phyloP scores from a whole-genome alignment of 2,329 filamentous ascomycete genomes.

The Epichloe baconii region DNA sequence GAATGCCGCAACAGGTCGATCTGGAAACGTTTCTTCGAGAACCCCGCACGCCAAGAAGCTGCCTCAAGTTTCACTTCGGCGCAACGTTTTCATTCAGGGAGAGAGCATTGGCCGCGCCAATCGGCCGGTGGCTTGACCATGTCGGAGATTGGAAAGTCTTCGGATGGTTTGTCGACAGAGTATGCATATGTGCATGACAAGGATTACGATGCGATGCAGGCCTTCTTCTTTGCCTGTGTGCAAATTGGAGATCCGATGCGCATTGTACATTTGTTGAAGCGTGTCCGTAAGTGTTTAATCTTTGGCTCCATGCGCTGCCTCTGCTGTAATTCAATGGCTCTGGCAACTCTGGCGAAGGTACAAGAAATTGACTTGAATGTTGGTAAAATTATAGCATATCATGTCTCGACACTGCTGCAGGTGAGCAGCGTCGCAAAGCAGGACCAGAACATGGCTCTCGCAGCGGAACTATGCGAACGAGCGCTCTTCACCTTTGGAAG shows the following conservation, averaged over 20 bases:
- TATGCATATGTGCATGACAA: slow-evolving; percentile 69
- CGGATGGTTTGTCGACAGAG: slow-evolving; percentile 44
- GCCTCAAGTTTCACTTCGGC: slow-evolving; percentile 56
- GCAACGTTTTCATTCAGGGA: slow-evolving; percentile 76
- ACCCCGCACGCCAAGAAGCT: slow-evolving; percentile 47
- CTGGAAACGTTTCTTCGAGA: slow-evolving; percentile 41
- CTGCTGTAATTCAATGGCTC: too few relatives aligned
- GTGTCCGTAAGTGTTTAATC: slow-evolving; percentile 20
- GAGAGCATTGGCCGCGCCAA: slow-evolving; percentile 73
- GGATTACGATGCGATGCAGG: slow-evolving; percentile 62
- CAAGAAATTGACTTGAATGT: slow-evolving; percentile 9
- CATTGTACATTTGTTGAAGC: slow-evolving; percentile 57
- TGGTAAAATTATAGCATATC: slow-evolving; percentile 48
- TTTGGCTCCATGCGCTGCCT: background rate
- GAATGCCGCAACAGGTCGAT: slow-evolving; percentile 38
- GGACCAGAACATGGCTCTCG: slow-evolving; percentile 74
- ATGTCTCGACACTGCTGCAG: slow-evolving; percentile 86
- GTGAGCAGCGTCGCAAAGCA: slow-evolving; percentile 87
- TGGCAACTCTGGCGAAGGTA: background rate
- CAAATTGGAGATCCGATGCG: slow-evolving; percentile 72
- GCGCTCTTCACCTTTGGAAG: slow-evolving; percentile 91
- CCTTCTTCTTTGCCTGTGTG: slow-evolving; percentile 66
- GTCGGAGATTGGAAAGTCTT: slow-evolving; percentile 38
- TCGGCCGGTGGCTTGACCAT: slow-evolving; percentile 75
- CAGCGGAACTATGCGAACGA: slow-evolving; percentile 78